A percentile compares a stretch with the other conserved stretches of the same genome.
These are phyloP conservation scores for Gigaspora rosea DNA, from an alignment of 192 early-diverging fungal genomes.

Conservation along the genomic window DNA sequence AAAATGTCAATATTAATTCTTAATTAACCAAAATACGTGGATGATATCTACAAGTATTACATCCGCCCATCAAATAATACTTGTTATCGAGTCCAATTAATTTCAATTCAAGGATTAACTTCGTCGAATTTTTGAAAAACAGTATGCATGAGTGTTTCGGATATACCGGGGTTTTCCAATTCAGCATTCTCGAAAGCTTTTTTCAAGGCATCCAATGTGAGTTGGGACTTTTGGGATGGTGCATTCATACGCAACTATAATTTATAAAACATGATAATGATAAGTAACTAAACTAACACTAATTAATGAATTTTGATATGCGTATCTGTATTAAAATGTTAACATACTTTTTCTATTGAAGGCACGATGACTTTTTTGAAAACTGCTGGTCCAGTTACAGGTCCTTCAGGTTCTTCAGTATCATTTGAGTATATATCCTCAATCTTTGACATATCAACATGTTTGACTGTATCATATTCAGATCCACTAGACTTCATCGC, in stretches of 20 bases:
- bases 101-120: not conserved
- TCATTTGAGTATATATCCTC: slow-evolving; percentile 35
- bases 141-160: slow-evolving; percentile 41
- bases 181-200: slow-evolving; percentile 45
- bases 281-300: not conserved
- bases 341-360: slow-evolving; percentile 21
- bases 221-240: slow-evolving; percentile 38
- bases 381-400: slow-evolving; percentile 35
- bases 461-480: slow-evolving; percentile 45
- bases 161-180: slow-evolving; percentile 45
- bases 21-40: too few relatives aligned
- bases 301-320: not conserved
- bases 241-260: slow-evolving; percentile 38
- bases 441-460: slow-evolving; percentile 22
- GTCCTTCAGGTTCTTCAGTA: slow-evolving; percentile 8
- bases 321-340: not conserved
- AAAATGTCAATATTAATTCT: too few relatives aligned
- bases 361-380: slow-evolving; percentile 40
- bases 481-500: slow-evolving; percentile 35
- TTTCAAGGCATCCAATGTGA: slow-evolving; percentile 44
- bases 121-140: slow-evolving; percentile 31
- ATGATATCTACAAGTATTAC: too few relatives aligned
- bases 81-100: too few relatives aligned
- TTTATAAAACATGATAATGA: not conserved
- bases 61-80: too few relatives aligned